Evolutionary conservation across 2,329 filamentous ascomycete species (phyloP), one percentile per base, ranked within the genome.

Genomic region (Allantophomopsis lycopodina): DNA sequence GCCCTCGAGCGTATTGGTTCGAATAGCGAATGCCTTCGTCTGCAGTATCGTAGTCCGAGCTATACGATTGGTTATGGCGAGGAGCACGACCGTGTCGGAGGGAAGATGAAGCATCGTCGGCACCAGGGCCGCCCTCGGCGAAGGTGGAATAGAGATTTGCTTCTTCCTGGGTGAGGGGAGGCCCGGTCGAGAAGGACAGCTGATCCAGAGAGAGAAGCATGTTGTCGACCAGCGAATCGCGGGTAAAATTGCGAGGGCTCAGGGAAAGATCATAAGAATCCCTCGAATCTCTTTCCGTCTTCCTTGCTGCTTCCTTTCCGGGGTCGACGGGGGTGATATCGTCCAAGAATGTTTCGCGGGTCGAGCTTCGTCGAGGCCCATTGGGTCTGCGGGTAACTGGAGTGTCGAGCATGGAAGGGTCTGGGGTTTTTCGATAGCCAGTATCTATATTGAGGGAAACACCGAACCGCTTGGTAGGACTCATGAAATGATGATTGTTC

Each of bases 141-240:
- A 54, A 52, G 4, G 43, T 38, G 10, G 50, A 50, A 42, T 55
- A 56, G 17, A 55, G 36, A 18, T 44, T 44, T 37, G 51, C 48
- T 38, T 55, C 52, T 12, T 55, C 49, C 1, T 48, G 42, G 2
- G 46, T 50, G 11, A 48, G 46, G 35, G 50, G 47, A 28, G 48
- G 47, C 13, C 21, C 10, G 32, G 71, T 65, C 35, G 60, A 66
- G 49, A 73, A 68, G 32, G 75, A 79, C 55, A 89, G 77, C 59
- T 89, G 83, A 60, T 94, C 89, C 47, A 98, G 78, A 32, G 88
- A 94, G 48, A 91, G 69, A 44, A 96, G 76, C 81, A 98, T 91
- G 60, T 95, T 94, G 60, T 91, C 83, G 43, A 98, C 86, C 49
- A 98, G 78, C 30, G 88, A 95, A 55, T 94, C 85, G 49, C 89